These are phyloP conservation scores for Allantophomopsis lycopodina DNA, from an alignment of 2,329 filamentous ascomycete genomes.

Conservation along the genomic window DNA sequence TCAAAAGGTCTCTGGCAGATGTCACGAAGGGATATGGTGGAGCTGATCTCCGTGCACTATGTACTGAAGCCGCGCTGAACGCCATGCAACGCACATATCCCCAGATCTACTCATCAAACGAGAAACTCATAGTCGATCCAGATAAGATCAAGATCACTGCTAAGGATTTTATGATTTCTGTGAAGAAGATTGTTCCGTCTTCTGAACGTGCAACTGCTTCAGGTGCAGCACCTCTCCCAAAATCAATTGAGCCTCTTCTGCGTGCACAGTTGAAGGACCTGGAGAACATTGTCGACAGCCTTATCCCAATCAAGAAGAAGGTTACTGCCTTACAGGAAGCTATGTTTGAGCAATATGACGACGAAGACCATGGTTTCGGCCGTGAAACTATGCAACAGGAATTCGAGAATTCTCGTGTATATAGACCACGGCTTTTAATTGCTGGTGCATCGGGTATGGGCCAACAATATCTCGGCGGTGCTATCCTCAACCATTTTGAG, in stretches of 20 bases:
- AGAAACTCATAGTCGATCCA: constrained; percentile 82
- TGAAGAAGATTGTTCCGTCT: constrained; percentile 92
- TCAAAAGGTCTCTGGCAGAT: constrained; percentile 75
- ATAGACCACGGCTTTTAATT: constrained; percentile 76
- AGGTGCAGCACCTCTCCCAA: constrained; percentile 68
- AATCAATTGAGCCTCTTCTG: constrained; percentile 69
- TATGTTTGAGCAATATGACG: constrained; percentile 75
- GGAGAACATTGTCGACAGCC: constrained; percentile 52
- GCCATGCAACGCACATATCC: constrained; percentile 91
- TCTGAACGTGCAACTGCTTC: constrained; percentile 83
- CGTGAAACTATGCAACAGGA: constrained; percentile 63
- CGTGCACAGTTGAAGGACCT: constrained; percentile 59
- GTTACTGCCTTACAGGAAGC: constrained; percentile 87
- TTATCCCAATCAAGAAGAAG: constrained; percentile 76
- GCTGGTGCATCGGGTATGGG: constrained; percentile 82
- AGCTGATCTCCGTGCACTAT: constrained; percentile 85
- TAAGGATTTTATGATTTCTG: constrained; percentile 92
- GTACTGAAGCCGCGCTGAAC: constrained; percentile 91
- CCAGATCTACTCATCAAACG: constrained; percentile 83
- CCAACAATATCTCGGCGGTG: constrained; percentile 76
- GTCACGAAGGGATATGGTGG: constrained; percentile 94
- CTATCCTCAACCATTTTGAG: constrained; percentile 81
- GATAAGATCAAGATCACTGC: constrained; percentile 74
- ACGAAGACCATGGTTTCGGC: constrained; percentile 71
- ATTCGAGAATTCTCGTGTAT: constrained; percentile 80